A percentile compares a stretch with the other conserved stretches of the same genome.
phyloP scores from a whole-genome alignment of 768 basidiomycete genomes.

The Coprinopsis cinerea region DNA sequence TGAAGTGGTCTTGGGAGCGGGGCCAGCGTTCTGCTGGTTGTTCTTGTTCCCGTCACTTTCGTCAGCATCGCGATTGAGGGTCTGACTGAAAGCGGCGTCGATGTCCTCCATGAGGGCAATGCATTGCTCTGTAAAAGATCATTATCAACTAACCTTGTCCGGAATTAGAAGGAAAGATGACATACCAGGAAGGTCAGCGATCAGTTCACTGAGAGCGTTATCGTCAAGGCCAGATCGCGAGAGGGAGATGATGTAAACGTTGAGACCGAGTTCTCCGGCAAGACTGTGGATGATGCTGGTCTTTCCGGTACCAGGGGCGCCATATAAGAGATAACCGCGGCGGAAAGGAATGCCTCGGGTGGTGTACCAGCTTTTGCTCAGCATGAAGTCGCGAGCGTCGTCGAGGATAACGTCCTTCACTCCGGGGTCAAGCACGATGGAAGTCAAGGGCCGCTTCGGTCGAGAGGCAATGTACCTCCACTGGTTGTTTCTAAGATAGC shows the following conservation, averaged over 20 bases:
- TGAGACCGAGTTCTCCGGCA: constrained; percentile 71
- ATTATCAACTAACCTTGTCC: constrained; percentile 1
- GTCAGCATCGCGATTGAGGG: constrained; percentile 35
- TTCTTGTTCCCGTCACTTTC: neutral
- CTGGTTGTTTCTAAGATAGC: constrained; percentile 20
- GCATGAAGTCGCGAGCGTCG: constrained; percentile 68
- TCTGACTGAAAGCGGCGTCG: constrained; percentile 63
- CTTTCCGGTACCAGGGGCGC: constrained; percentile 74
- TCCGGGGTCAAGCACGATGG: constrained; percentile 67
- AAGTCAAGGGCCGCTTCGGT: constrained; percentile 55
- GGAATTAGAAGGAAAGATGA: neutral
- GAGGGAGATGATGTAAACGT: constrained; percentile 69
- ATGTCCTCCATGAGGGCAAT: constrained; percentile 83
- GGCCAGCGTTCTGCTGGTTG: neutral
- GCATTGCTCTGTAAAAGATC: constrained; percentile 39
- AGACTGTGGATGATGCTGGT: constrained; percentile 72
- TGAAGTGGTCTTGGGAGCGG: neutral
- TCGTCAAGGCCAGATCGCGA: constrained; percentile 63
- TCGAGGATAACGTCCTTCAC: constrained; percentile 57
- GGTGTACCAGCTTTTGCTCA: constrained; percentile 65
- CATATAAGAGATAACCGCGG: constrained; percentile 75
- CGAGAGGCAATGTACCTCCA: constrained; percentile 55
- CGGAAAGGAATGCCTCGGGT: constrained; percentile 79
- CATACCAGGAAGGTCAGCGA: constrained; percentile 54
- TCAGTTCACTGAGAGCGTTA: constrained; percentile 46